Evolutionary conservation across 1,284 basidiomycete species (phyloP).

Genomic region (Inonotus obliquus): DNA sequence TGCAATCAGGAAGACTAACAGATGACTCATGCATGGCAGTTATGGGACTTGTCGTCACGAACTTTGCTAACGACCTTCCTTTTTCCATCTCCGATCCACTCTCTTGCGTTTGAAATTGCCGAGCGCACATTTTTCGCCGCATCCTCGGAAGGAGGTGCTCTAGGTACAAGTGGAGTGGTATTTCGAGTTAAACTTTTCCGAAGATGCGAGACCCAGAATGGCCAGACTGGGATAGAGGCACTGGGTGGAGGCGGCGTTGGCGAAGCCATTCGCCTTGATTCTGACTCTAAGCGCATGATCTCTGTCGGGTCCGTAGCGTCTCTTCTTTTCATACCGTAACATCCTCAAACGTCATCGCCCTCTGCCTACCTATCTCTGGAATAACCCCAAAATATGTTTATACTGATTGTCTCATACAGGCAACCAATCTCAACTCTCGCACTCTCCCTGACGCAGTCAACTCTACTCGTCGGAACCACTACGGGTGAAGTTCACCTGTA

Average conservation of each 20-base stretch:
- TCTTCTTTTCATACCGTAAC: constrained; percentile 11
- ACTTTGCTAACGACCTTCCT: constrained; percentile 82
- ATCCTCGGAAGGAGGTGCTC: constrained; percentile 30
- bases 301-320: constrained; percentile 46
- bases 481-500: constrained; percentile 78
- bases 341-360: not conserved
- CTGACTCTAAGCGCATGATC: constrained; percentile 52
- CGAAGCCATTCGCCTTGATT: constrained; percentile 62
- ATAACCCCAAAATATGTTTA: constrained; percentile 5
- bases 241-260: constrained; percentile 70
- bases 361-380: not conserved
- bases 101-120: constrained; percentile 73
- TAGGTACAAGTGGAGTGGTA: constrained; percentile 53
- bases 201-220: constrained; percentile 45
- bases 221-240: constrained; percentile 53
- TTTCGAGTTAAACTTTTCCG: constrained; percentile 81
- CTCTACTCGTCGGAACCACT: constrained; percentile 72
- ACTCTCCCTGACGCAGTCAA: constrained; percentile 70
- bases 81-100: constrained; percentile 69
- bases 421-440: constrained; percentile 66
- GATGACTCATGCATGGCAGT: constrained; percentile 33
- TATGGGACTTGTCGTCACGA: constrained; percentile 80
- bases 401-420: constrained; percentile 31
- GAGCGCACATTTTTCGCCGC: constrained; percentile 89
- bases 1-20: constrained; percentile 6